A percentile compares a stretch with the other conserved stretches of the same genome.
Conservation (phyloP, 257 asterid species). For the Handroanthus guayacan region DNA sequence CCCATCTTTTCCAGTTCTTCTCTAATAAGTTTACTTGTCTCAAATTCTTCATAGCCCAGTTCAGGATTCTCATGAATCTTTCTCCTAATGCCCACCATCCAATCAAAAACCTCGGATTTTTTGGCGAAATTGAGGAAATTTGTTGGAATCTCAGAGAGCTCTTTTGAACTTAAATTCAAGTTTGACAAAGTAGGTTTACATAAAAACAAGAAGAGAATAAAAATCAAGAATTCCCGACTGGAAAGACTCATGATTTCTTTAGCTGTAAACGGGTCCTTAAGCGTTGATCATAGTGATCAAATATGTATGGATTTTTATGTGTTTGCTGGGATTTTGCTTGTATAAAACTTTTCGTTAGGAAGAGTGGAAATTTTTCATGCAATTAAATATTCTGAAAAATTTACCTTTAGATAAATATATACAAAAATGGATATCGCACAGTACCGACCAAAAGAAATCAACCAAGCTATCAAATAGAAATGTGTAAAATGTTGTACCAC, state of each 20-base stretch:
- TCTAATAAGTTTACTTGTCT: conserved; percentile 89
- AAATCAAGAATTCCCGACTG: conserved; percentile 38
- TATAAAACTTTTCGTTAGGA: too few species aligned
- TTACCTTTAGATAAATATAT: too few species aligned
- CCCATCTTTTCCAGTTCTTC: conserved; percentile 87
- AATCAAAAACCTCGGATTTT: conserved; percentile 72
- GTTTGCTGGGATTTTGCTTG: too few species aligned
- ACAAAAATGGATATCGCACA: too few species aligned
- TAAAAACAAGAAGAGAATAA: conserved; percentile 34
- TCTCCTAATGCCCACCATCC: conserved; percentile 85
- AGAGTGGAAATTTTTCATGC: too few species aligned
- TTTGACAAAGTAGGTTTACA: conserved; percentile 37
- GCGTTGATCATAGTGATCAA: too few species aligned
- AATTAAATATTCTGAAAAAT: too few species aligned
- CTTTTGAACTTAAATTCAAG: background rate
- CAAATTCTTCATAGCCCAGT: conserved; percentile 88
- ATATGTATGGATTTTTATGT: too few species aligned
- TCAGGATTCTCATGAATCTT: conserved; percentile 94
- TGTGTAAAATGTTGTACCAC: too few species aligned
- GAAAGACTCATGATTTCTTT: conserved; percentile 42
- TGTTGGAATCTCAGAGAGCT: conserved; percentile 58
- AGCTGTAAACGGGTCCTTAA: background rate
- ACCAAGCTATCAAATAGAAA: too few species aligned
- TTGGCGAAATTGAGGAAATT: conserved; percentile 68
- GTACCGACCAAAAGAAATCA: too few species aligned